Percentiles rank a stretch among this genome's conserved stretches.
Conservation (phyloP, 2,329 filamentous ascomycete species). For the Phaeophleospora eucalypticola region DNA sequence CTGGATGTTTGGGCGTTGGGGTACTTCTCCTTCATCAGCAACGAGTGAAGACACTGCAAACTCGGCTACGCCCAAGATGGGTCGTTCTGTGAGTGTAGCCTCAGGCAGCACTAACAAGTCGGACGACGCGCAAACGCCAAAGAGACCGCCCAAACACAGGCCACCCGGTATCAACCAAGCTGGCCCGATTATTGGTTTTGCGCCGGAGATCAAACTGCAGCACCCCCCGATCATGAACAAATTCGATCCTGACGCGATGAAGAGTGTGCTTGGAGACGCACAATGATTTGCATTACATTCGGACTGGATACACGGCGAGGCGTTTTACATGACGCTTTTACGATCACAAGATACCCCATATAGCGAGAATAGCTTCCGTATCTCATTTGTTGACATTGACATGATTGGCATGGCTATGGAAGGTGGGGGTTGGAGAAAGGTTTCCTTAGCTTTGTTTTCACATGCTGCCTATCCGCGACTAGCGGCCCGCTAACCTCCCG, state of each 20-base stretch:
- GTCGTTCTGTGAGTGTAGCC: conserved; percentile 13
- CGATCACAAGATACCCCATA: conserved; percentile 10
- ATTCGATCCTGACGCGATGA: conserved; percentile 58
- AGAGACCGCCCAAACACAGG: conserved; percentile 43
- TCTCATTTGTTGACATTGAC: not conserved
- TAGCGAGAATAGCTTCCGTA: conserved; percentile 3
- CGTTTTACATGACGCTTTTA: no score
- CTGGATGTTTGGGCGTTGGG: conserved; percentile 64
- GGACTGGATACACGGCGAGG: not conserved
- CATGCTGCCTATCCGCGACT: no score
- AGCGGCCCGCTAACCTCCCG: no score
- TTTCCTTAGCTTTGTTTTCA: no score
- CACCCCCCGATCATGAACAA: conserved; percentile 53
- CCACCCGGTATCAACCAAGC: conserved; percentile 72
- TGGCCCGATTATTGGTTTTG: conserved; percentile 69
- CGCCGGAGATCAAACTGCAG: conserved; percentile 52
- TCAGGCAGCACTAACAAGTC: conserved; percentile 18
- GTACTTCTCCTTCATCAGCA: conserved; percentile 46
- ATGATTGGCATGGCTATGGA: no score
- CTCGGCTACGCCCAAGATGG: conserved; percentile 10
- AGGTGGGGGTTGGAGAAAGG: no score
- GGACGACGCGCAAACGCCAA: conserved; percentile 32
- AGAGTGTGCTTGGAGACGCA: conserved; percentile 25
- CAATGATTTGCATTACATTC: conserved; percentile 5
- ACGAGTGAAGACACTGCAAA: conserved; percentile 10